These are phyloP conservation scores for Ligustrum vulgare DNA, from an alignment of 257 asterid species.

Conservation along the genomic window DNA sequence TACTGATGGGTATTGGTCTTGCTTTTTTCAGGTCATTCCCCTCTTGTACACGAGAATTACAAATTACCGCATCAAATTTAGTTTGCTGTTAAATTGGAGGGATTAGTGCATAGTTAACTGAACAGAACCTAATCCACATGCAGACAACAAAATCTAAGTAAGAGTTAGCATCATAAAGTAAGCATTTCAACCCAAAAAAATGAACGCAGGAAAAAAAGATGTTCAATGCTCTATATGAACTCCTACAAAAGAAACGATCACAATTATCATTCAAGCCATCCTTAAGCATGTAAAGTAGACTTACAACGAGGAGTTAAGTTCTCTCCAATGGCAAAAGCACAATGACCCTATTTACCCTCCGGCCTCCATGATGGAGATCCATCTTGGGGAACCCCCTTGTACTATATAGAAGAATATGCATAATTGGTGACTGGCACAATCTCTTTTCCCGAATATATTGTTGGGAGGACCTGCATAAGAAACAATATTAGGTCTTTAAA, in stretches of 20 bases:
- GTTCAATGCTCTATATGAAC: neutral
- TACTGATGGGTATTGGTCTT: neutral
- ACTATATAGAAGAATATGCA: conserved; percentile 74
- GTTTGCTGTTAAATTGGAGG: neutral
- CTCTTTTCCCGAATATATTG: conserved; percentile 61
- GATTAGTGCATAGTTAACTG: neutral
- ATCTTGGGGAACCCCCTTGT: conserved; percentile 61
- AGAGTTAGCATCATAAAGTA: neutral
- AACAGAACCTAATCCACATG: neutral
- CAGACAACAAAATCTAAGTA: neutral
- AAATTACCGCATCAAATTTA: neutral
- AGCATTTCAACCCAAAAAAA: neutral
- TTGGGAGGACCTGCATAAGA: conserved; percentile 64
- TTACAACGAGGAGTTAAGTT: conserved; percentile 84
- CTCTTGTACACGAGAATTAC: neutral
- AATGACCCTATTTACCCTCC: conserved; percentile 88
- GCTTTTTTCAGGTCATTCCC: neutral
- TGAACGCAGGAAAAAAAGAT: neutral
- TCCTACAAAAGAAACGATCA: neutral
- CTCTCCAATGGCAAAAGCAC: conserved; percentile 70
- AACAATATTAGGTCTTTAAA: conserved; percentile 28
- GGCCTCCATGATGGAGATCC: conserved; percentile 86
- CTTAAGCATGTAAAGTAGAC: too few species aligned
- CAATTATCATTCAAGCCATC: too few species aligned
- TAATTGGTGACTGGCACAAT: conserved; percentile 56